A percentile compares a stretch with the other conserved stretches of the same genome.
Conservation (phyloP, 805 yeast genomes). For the Jamesozyma hellenica region DNA sequence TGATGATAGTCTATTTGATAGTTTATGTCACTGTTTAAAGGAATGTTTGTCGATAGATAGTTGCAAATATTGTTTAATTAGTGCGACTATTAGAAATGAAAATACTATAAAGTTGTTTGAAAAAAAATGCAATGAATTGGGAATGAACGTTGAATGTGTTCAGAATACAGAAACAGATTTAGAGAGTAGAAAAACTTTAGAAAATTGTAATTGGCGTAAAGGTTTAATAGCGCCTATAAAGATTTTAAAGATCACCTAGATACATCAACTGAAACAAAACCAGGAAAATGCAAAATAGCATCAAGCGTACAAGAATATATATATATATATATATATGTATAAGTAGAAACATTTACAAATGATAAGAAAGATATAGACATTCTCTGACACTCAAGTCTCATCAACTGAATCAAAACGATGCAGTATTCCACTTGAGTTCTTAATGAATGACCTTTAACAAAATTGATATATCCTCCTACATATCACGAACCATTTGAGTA, state of each 20-base stretch:
- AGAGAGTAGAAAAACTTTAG: background rate
- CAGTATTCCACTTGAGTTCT: conserved; percentile 31
- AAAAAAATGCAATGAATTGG: conserved; percentile 18
- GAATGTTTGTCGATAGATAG: conserved; percentile 13
- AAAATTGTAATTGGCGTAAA: conserved; percentile 4
- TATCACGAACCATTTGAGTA: conserved; percentile 25
- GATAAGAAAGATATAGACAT: conserved; percentile 14
- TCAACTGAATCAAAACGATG: conserved; percentile 6
- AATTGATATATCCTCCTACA: conserved; percentile 26
- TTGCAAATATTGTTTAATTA: conserved; percentile 11
- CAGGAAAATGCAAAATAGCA: too few species aligned
- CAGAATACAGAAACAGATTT: conserved; percentile 13
- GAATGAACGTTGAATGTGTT: conserved; percentile 17
- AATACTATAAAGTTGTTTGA: conserved; percentile 40
- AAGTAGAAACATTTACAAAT: background rate
- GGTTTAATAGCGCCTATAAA: conserved; percentile 18
- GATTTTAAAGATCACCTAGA: conserved; percentile 6
- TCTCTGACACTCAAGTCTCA: conserved; percentile 32
- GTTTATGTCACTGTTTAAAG: conserved; percentile 40
- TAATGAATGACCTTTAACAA: conserved; percentile 16
- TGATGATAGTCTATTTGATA: conserved; percentile 51
- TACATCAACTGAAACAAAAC: background rate
- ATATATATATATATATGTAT: background rate
- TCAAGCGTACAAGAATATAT: too few species aligned
- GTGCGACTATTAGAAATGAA: conserved; percentile 62